Conservation (phyloP, 1,284 basidiomycete species). For the Kalmanozyma brasiliensis region DNA sequence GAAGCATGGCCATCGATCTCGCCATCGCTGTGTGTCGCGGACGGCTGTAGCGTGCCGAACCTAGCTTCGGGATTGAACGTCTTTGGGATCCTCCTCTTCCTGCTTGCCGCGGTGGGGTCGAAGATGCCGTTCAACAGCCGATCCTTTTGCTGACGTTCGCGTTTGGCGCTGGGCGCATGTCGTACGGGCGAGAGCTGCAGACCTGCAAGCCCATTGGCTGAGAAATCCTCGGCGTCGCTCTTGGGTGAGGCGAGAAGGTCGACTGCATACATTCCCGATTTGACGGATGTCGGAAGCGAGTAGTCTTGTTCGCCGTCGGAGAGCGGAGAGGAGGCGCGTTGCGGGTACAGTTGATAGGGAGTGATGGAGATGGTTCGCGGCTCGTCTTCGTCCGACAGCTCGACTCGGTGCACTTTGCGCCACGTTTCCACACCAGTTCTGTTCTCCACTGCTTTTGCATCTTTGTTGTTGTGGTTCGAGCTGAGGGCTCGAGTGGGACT, state of each 20-base stretch:
- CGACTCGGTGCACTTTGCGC: conserved; percentile 20
- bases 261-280: conserved; percentile 15
- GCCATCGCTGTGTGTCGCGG: neutral
- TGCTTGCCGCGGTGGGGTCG: conserved; percentile 9
- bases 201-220: conserved; percentile 12
- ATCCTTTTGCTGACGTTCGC: neutral
- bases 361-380: conserved; percentile 30
- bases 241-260: neutral
- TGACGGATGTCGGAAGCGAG: neutral
- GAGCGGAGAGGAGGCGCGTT: conserved; percentile 5
- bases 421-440: neutral
- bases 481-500: conserved; percentile 2
- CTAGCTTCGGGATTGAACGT: conserved; percentile 25
- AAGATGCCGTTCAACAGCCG: conserved; percentile 22
- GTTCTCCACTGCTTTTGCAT: neutral
- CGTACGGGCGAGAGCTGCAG: conserved; percentile 31
- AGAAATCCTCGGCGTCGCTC: conserved; percentile 4
- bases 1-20: neutral
- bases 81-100: neutral
- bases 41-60: conserved; percentile 19
- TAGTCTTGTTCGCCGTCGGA: conserved; percentile 11
- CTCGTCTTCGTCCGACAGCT: conserved; percentile 38
- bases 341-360: conserved; percentile 35
- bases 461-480: neutral
- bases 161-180: conserved; percentile 5